Base-by-base conservation (phyloP, 148 eudicot genomes). In the Diospyros kaki region DNA sequence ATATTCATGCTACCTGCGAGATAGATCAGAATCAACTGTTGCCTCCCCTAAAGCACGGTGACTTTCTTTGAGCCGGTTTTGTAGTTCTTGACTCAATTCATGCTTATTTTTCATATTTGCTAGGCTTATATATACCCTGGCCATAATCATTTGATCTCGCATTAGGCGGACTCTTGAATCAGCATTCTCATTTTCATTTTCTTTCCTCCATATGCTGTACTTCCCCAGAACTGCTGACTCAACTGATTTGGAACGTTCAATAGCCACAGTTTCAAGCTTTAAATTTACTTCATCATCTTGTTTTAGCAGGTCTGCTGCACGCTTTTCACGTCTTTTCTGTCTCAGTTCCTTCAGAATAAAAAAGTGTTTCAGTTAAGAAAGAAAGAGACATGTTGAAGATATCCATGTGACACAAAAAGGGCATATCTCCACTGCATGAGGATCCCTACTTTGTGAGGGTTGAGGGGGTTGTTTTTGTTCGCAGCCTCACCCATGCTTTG, bases 131-230 rank as follows among this genome's bases (percentile, higher is more conserved):
- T 93, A 96, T 43, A 93, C 97, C 81, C 89, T 91, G 13, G 97
- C 98, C 97, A 91, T 96, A 75, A 96, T 96, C 50, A 89, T 86
- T 80, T 96, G 99, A 82, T 96, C 98, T 48, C 99, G 86, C 85
- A 96, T 89, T 83, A 96, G 81, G 66, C 89, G 91, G 18, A 96
- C 91, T 41, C 88, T 91, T 71, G 93, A 83, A 86, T 93, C 99
- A 78, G 86, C 55, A 68, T 93, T 96, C 74, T 93, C 99, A 79
- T 86, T 93, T 50, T 96, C 99, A 80, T 77, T 87, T 73, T 96
- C 97, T 83, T 79, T 90, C 83, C 99, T 88, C 99, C 99, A 96
- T 66, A 91, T 83, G 71, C 84, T 96, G 78, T 96, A 96, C 76
- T 93, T 96, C 59, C 99, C 99, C 83, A 96, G 75, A 76, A 96